These are phyloP conservation scores for Neurospora pannonica DNA, from an alignment of 495 filamentous ascomycete genomes.

Conservation along the genomic window DNA sequence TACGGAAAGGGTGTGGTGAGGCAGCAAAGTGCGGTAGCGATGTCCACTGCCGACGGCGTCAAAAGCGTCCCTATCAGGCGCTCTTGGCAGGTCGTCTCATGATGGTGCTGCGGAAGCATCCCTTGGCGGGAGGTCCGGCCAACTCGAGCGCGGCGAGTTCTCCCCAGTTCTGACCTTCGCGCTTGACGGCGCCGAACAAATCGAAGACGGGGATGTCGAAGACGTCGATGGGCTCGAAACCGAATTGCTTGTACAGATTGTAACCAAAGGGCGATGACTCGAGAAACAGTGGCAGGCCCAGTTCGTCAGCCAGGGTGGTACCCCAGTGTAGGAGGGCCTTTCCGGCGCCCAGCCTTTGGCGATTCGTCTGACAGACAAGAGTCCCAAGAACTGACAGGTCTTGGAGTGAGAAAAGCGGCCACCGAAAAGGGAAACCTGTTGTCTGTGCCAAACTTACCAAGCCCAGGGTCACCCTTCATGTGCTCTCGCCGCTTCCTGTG, in stretches of 20 bases:
- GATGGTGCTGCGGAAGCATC: conserved; percentile 13
- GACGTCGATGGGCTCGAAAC: conserved; percentile 16
- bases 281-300: conserved; percentile 13
- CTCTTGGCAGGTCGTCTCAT: conserved; percentile 17
- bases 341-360: conserved; percentile 19
- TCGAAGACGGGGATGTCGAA: conserved; percentile 15
- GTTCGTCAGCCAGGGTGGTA: conserved; percentile 15
- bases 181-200: conserved; percentile 9
- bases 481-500: conserved; percentile 3
- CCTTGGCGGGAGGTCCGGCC: conserved; percentile 11
- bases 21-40: not conserved
- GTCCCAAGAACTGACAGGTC: conserved; percentile 13
- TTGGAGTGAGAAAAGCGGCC: not conserved
- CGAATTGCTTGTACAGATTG: conserved; percentile 15
- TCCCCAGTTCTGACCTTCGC: conserved; percentile 16
- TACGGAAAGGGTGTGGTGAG: not conserved
- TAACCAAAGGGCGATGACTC: conserved; percentile 21
- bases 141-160: conserved; percentile 12
- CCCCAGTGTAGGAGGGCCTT: conserved; percentile 19
- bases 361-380: conserved; percentile 12
- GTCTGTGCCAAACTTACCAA: conserved; percentile 12
- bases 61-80: not conserved
- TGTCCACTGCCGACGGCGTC: not conserved
- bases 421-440: not conserved
- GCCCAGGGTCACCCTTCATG: conserved; percentile 15